phyloP scores from a whole-genome alignment of 768 basidiomycete species.

The Glaciozyma martinii region DNA sequence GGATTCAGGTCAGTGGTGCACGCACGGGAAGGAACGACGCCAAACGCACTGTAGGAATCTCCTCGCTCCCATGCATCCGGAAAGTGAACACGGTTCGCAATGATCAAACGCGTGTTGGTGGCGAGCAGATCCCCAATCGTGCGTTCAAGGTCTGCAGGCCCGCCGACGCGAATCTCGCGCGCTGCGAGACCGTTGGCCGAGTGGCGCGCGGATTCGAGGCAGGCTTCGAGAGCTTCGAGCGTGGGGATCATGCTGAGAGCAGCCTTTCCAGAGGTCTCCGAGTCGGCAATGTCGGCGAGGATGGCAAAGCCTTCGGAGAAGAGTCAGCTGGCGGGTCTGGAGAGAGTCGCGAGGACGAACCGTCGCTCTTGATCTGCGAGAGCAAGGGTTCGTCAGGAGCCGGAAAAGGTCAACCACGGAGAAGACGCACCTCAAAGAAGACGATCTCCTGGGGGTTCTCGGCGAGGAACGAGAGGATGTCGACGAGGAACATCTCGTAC shows the following conservation, averaged over 20 bases:
- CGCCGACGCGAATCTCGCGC: not conserved
- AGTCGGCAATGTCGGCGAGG: not conserved
- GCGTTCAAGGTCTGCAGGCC: not conserved
- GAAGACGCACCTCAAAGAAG: constrained; percentile 1
- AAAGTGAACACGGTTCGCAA: constrained; percentile 3
- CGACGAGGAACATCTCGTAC: constrained; percentile 2
- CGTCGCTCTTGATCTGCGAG: not conserved
- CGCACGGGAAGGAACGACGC: too few relatives aligned
- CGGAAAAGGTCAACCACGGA: too few relatives aligned
- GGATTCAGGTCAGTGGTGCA: too few relatives aligned
- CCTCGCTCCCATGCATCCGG: constrained; percentile 6
- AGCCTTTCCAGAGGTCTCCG: not conserved
- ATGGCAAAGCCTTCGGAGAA: not conserved
- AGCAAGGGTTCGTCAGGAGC: not conserved
- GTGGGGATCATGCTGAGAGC: constrained; percentile 5
- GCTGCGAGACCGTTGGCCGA: not conserved
- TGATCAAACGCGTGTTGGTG: not conserved
- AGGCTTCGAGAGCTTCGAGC: not conserved
- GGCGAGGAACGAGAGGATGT: constrained; percentile 2
- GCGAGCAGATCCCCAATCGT: constrained; percentile 6
- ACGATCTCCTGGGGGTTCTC: constrained; percentile 5
- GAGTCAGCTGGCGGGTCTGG: not conserved
- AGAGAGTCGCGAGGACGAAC: not conserved
- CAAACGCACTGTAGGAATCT: constrained; percentile 1
- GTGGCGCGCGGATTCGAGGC: not conserved